Evolutionary conservation across 805 yeast species (phyloP).

Genomic region (Yarrowia divulgata): DNA sequence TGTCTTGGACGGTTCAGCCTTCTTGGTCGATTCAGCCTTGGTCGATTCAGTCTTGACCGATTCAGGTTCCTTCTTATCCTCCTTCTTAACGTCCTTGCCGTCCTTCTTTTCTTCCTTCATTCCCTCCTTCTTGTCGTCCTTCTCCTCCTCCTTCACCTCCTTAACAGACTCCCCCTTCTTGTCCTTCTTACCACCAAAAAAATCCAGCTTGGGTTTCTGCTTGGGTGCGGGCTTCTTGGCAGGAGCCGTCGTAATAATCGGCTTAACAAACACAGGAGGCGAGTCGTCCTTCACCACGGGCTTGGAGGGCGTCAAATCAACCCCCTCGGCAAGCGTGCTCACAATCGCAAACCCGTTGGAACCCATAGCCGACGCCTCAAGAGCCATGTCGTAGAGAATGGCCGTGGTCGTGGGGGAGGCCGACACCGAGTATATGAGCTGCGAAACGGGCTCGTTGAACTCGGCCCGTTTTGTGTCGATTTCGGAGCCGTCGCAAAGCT

Average conservation of each 20-base stretch:
- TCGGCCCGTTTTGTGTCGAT: not conserved
- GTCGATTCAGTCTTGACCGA: not conserved
- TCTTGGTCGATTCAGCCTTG: not conserved
- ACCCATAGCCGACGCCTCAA: conserved; percentile 3
- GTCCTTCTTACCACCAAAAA: conserved; percentile 23
- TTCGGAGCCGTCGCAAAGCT: not conserved
- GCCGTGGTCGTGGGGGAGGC: conserved; percentile 3
- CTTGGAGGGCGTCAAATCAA: not conserved
- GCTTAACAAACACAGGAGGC: not conserved
- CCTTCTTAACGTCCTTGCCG: not conserved
- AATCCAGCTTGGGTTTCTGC: conserved; percentile 22
- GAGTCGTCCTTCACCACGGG: not conserved
- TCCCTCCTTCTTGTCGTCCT: not conserved
- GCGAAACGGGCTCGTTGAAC: not conserved
- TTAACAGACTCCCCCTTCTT: not conserved
- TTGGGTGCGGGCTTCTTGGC: conserved; percentile 4
- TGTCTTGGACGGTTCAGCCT: not conserved
- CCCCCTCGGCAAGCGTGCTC: not conserved
- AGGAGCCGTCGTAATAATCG: not conserved
- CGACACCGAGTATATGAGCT: conserved; percentile 26
- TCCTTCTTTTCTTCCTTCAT: not conserved
- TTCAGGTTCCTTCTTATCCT: not conserved
- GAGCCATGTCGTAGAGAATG: conserved; percentile 25
- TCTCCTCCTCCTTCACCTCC: not conserved
- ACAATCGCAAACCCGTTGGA: conserved; percentile 34